Base-by-base conservation (phyloP, 805 yeast genomes). In the Spathaspora sp. region DNA sequence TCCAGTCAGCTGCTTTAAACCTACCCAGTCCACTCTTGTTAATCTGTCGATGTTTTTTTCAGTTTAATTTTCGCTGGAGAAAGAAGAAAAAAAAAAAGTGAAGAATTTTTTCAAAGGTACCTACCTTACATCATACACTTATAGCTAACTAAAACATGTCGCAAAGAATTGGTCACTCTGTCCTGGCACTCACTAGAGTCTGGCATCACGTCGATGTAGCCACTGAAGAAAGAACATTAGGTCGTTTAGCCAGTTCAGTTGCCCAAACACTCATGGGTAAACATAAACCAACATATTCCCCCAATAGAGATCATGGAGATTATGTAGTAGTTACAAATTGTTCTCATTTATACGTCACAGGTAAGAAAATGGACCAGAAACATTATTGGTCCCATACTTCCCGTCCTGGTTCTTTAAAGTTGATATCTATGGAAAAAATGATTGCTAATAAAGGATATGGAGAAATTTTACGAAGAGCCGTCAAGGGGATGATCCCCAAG, bases 121-220 rank as follows among this genome's bases (percentile, higher is more conserved):
- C n/a, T n/a, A n/a, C n/a, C n/a, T n/a, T n/a, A n/a, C n/a, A n/a
- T n/a, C n/a, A n/a, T n/a, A n/a, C n/a, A n/a, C n/a, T n/a, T n/a
- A n/a, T n/a, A n/a, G n/a, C n/a, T 20, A 43, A 12, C 19, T n/a
- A 26, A 29, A 50, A 26, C 38, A 67, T 67, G 71, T 68, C 72
- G 29, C 71, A 67, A 52, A 66, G 70, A 53, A 61, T 67, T 42
- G 72, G 72, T 49, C 60, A 55, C 71, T 81, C 90, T 3, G 89
- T 86, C 4, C 75, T 85, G 18, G 89, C 96, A 2, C 83, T 88
- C 58, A 86, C 96, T 42, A 80, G 96, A 58, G 78, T 86, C 43
- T 94, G 99, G 99, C 98, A 93, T 66, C 97, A 92, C 65, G 88
- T 94, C 35, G 98, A 96, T 66, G 80, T 90, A 35, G 89, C 96